These are phyloP conservation scores for Posidonia australis DNA, from an alignment of 106 monocot genomes.

Conservation along the genomic window DNA sequence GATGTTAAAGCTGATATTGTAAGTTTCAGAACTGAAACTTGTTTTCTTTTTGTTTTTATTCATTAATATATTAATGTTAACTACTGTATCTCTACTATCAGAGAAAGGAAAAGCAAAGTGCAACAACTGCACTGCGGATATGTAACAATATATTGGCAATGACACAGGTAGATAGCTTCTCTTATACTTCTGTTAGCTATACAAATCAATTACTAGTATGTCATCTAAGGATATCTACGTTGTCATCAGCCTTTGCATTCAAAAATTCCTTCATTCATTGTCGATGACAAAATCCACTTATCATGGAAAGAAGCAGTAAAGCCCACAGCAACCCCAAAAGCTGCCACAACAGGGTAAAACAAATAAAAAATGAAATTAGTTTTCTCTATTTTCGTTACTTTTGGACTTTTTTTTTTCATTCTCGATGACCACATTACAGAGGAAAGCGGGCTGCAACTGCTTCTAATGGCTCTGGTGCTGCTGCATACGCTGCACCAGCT, in stretches of 20 bases:
- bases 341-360: slow-evolving; percentile 20
- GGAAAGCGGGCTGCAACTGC: slow-evolving; percentile 34
- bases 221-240: not conserved
- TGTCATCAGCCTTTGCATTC: slow-evolving; percentile 67
- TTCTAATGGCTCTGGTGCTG: slow-evolving; percentile 31
- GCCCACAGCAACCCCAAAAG: slow-evolving; percentile 25
- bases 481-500: slow-evolving; percentile 7
- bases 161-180: slow-evolving; percentile 50
- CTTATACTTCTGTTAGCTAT: not conserved
- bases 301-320: slow-evolving; percentile 78
- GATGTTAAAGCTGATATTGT: slow-evolving; percentile 75
- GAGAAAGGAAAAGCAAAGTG: slow-evolving; percentile 77
- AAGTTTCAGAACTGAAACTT: slow-evolving; percentile 16
- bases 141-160: slow-evolving; percentile 93
- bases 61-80: not conserved
- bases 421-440: slow-evolving; percentile 24
- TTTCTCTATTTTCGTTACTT: not conserved
- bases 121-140: slow-evolving; percentile 39
- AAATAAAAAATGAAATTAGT: not conserved
- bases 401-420: not conserved
- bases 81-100: slow-evolving; percentile 12
- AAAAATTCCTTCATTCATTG: slow-evolving; percentile 86
- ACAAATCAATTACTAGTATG: not conserved
- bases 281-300: slow-evolving; percentile 63
- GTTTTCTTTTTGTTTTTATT: not conserved